These are phyloP conservation scores for Suillus bovinus DNA, from an alignment of 768 basidiomycete species.

Conservation along the genomic window DNA sequence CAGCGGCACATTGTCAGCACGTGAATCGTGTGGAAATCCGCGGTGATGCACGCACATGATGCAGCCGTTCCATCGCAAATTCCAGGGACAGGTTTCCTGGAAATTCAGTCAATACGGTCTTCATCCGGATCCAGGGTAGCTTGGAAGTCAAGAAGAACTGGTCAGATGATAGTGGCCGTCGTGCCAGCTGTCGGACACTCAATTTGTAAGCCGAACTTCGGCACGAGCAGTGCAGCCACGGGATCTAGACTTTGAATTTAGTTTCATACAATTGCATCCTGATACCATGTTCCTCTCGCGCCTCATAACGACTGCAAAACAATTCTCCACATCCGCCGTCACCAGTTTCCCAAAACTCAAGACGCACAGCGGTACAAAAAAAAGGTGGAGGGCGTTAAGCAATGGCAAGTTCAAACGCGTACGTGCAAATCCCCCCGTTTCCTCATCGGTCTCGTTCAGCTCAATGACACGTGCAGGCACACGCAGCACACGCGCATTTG, in stretches of 20 bases:
- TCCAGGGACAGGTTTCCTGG: background rate
- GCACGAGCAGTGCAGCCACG: background rate
- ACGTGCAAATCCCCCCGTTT: constrained; percentile 23
- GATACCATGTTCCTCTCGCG: constrained; percentile 35
- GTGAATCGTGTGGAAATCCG: background rate
- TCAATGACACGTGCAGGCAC: constrained; percentile 44
- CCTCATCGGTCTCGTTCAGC: background rate
- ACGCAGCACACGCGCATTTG: constrained; percentile 72
- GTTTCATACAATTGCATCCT: constrained; percentile 15
- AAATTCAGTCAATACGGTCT: background rate
- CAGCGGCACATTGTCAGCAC: too few species aligned
- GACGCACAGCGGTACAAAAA: constrained; percentile 79
- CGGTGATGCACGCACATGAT: background rate
- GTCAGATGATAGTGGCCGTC: background rate
- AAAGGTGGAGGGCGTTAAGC: constrained; percentile 74
- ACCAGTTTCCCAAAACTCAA: constrained; percentile 74
- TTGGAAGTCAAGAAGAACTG: too few species aligned
- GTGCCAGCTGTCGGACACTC: background rate
- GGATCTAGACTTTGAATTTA: background rate
- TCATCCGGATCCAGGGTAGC: background rate
- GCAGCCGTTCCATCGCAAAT: background rate
- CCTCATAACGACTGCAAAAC: constrained; percentile 32
- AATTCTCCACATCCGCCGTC: constrained; percentile 61
- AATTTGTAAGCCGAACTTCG: background rate
- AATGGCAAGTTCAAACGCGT: constrained; percentile 78